A percentile compares a stretch with the other conserved stretches of the same genome.
Conservation (phyloP, 331 rosid genomes). For the Quercus phellos region DNA sequence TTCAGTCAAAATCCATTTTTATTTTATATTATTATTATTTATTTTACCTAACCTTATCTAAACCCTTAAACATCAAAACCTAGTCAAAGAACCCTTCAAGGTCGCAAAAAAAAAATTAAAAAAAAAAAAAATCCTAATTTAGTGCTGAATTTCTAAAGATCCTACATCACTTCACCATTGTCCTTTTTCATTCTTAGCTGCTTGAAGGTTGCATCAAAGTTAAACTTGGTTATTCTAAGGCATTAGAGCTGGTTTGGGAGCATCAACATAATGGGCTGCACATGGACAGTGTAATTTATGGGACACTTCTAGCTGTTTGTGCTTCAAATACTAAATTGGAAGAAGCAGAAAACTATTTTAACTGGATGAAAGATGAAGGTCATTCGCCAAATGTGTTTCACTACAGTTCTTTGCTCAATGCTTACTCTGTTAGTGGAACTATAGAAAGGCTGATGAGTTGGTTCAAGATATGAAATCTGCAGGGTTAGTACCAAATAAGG, state of each 20-base stretch:
- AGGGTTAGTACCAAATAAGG: conserved; percentile 97
- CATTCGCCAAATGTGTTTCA: conserved; percentile 67
- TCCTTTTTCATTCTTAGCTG: conserved; percentile 49
- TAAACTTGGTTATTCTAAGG: conserved; percentile 65
- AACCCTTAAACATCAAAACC: too few species aligned
- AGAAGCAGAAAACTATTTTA: conserved; percentile 80
- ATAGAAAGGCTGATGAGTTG: conserved; percentile 63
- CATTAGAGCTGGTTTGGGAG: conserved; percentile 73
- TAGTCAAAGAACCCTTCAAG: too few species aligned
- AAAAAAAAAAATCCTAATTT: too few species aligned
- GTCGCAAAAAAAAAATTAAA: too few species aligned
- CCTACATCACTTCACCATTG: conserved; percentile 7
- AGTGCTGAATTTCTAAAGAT: too few species aligned
- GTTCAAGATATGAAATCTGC: conserved; percentile 70
- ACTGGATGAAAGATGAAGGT: conserved; percentile 72
- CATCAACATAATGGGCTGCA: conserved; percentile 44
- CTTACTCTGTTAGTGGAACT: conserved; percentile 62
- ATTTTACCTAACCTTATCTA: too few species aligned
- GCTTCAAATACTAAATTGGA: conserved; percentile 75
- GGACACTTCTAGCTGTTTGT: conserved; percentile 78
- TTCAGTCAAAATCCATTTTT: too few species aligned
- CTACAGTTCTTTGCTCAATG: conserved; percentile 85
- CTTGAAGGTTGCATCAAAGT: conserved; percentile 79
- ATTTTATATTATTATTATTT: too few species aligned
- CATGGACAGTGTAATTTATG: conserved; percentile 72